Percentiles rank a stretch among this genome's conserved stretches.
phyloP scores from a whole-genome alignment of 73 alveolate species.

The Effrenium voratum region DNA sequence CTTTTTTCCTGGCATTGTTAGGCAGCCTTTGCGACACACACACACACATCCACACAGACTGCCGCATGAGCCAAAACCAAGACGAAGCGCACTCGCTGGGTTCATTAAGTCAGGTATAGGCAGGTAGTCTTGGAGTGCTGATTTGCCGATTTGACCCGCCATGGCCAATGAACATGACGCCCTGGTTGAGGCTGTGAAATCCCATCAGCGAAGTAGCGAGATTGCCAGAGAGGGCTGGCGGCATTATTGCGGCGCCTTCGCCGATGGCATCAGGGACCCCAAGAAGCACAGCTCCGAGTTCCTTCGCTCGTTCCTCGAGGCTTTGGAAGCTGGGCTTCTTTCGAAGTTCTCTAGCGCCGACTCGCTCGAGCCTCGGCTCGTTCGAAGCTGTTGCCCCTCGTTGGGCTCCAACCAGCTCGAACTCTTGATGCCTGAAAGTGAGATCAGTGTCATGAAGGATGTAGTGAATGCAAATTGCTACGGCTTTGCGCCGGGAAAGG shows the following conservation, averaged over 20 bases:
- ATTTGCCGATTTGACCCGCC: too few species aligned
- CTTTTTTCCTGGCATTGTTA: too few species aligned
- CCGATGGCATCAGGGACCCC: slow-evolving; percentile 50
- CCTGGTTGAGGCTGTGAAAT: slow-evolving; percentile 43
- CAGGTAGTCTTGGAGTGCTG: too few species aligned
- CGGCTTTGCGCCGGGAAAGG: slow-evolving; percentile 63
- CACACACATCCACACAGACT: too few species aligned
- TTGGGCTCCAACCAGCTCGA: slow-evolving; percentile 48
- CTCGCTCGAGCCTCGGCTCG: slow-evolving; percentile 4
- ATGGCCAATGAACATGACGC: neutral
- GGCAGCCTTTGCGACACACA: too few species aligned
- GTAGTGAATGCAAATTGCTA: slow-evolving; percentile 83
- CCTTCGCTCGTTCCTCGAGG: neutral
- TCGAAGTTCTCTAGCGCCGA: neutral
- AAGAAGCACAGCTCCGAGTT: slow-evolving; percentile 50
- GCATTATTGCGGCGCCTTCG: slow-evolving; percentile 60
- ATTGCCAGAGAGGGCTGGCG: slow-evolving; percentile 85
- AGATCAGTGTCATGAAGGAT: slow-evolving; percentile 65
- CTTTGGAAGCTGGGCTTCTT: neutral
- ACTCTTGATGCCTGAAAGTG: slow-evolving; percentile 72
- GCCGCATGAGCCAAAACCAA: too few species aligned
- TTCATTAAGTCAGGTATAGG: too few species aligned
- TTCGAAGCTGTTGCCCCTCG: slow-evolving; percentile 63
- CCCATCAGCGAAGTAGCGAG: slow-evolving; percentile 78
- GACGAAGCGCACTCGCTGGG: too few species aligned